Base-by-base conservation (phyloP, 208 protist genomes). In the Acanthamoeba castellanii region DNA sequence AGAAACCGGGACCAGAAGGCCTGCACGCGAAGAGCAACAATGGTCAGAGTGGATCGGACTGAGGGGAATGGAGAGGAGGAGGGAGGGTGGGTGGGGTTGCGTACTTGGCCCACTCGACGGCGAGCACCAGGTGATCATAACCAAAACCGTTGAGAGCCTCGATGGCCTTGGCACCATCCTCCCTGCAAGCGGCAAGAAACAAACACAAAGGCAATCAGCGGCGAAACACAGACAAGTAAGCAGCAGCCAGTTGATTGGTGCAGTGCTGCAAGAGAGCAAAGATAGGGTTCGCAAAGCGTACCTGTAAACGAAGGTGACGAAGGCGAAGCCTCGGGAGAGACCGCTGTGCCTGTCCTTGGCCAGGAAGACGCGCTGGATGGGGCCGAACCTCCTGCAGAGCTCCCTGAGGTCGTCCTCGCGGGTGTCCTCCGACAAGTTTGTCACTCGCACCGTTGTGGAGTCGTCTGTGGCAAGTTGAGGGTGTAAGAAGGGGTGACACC, bases 81-180 rank as follows among this genome's bases (percentile, higher is more conserved):
- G 64, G 64, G 64, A 72, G 30, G 37, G 68, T 6, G 42, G 45
- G 45, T 9, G 45, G 45, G 45, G 45, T 9, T 7, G 45, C 34
- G 61, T 47, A 88, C 95, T 95, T 96, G 7, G 96, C 95, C 96
- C 96, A 97, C 72, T 92, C 93, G 50, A 97, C 96, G 22, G 91
- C 42, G 57, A 97, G 84, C 76, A 97, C 96, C 68, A 97, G 55
- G 89, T 97, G 95, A 72, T 96, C 96, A 91, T 97, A 97, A 50
- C 96, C 96, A 68, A 96, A 94, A 47, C 96, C 96, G 68, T 93
- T 61, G 81, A 97, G 74, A 7, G n/a, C 72, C n/a, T 95, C 89
- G 70, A 97, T 96, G 78, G 96, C 96, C 66, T 72, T 59, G 32
- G 32, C 85, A 30, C 72, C 90, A 25, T 94, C 90, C 66, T 94